phyloP scores from a whole-genome alignment of 345 rosid species.

The Laguncularia racemosa region DNA sequence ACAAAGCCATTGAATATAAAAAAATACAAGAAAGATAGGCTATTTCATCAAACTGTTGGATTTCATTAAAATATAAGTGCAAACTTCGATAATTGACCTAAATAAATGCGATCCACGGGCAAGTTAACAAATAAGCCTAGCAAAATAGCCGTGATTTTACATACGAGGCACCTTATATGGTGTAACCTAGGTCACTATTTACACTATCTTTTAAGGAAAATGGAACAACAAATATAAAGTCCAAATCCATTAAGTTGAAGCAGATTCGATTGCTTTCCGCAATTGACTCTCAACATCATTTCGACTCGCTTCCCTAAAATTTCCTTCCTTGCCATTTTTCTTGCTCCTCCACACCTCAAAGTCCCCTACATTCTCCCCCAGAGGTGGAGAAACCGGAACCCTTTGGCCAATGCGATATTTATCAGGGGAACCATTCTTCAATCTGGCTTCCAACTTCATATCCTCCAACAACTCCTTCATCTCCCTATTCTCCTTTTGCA shows the following conservation, averaged over 20 bases:
- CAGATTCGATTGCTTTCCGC: slow-evolving; percentile 49
- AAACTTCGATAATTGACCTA: too few species aligned
- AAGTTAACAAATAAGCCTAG: too few species aligned
- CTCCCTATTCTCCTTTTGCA: slow-evolving; percentile 44
- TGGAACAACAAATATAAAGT: too few species aligned
- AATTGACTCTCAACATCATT: slow-evolving; percentile 47
- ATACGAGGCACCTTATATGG: too few species aligned
- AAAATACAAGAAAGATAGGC: too few species aligned
- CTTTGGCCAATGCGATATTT: slow-evolving; percentile 14
- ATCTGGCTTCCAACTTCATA: slow-evolving; percentile 23
- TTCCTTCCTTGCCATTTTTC: slow-evolving; percentile 23
- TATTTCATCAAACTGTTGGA: too few species aligned
- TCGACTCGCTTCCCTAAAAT: slow-evolving; percentile 22
- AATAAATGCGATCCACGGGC: too few species aligned
- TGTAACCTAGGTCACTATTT: too few species aligned
- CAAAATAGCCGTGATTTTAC: too few species aligned
- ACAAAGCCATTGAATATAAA: too few species aligned
- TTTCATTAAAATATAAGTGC: too few species aligned
- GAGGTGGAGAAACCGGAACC: slow-evolving; percentile 16
- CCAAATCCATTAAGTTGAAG: slow-evolving; percentile 13
- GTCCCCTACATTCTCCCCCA: slow-evolving; percentile 21
- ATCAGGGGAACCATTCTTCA: slow-evolving; percentile 7
- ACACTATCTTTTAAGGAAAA: too few species aligned
- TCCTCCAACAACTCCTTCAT: slow-evolving; percentile 42
- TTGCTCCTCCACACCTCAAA: slow-evolving; percentile 30